Evolutionary conservation across 805 yeast genomes (phyloP).

Genomic region (Saccharomyces cerevisiae): DNA sequence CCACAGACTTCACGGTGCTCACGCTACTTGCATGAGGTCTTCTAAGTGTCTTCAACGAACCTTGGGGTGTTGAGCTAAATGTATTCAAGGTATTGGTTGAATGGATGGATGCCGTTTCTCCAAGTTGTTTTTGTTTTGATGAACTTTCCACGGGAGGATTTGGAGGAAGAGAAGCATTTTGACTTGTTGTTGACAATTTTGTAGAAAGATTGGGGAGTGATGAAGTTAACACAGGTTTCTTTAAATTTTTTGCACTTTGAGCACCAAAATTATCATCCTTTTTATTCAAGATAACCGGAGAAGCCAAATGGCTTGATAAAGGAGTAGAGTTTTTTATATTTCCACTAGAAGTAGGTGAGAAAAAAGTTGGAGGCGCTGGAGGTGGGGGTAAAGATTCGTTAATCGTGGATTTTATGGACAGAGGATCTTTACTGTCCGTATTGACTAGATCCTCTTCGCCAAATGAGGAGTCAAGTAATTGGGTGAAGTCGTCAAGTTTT

Average conservation of each 20-base stretch:
- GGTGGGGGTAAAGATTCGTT: conserved; percentile 8
- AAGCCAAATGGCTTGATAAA: conserved; percentile 11
- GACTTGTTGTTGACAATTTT: not conserved
- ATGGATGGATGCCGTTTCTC: conserved; percentile 5
- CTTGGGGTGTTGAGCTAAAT: not conserved
- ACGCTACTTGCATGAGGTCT: conserved; percentile 9
- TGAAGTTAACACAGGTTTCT: conserved; percentile 2
- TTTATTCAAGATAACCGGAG: conserved; percentile 18
- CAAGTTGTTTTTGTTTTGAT: not conserved
- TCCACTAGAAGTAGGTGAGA: not conserved
- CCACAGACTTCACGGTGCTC: conserved; percentile 8
- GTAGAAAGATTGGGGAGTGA: conserved; percentile 1
- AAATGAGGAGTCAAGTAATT: conserved; percentile 22
- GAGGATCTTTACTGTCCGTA: conserved; percentile 1
- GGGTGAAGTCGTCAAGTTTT: conserved; percentile 21
- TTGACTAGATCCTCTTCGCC: conserved; percentile 7
- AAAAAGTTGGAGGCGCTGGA: conserved; percentile 7
- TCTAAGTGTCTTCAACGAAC: not conserved
- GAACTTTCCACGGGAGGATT: not conserved
- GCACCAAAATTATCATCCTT: conserved; percentile 2
- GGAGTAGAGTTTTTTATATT: conserved; percentile 5
- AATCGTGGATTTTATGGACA: not conserved
- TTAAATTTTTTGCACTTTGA: not conserved
- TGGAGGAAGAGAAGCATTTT: not conserved
- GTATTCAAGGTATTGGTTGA: conserved; percentile 6